Evolutionary conservation across 2,329 filamentous ascomycete genomes (phyloP), one percentile per base, ranked within the genome.

Genomic region (Hymenoscyphus linearis): DNA sequence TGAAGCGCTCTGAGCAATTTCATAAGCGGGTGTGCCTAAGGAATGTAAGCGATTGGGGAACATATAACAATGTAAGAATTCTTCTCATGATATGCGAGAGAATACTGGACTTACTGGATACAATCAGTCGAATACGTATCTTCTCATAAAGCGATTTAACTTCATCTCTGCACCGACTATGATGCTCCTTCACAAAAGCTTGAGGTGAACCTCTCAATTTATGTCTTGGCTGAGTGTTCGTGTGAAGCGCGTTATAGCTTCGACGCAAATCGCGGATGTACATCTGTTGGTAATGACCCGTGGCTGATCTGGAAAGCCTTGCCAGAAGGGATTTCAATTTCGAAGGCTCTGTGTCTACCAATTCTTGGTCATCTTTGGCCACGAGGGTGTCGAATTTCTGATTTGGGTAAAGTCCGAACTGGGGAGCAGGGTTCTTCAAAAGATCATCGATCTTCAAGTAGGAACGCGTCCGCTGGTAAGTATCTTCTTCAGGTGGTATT

Each of bases 1-100:
- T 10, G 44, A 57, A 7, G 60, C 59, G 69, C 36, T 37, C 1
- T 2, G 73, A 52, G 65, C 71, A 52, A 69, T 67, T 54, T 26
- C n/a, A 25, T 18, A 26, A 18, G 4, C 3, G 2, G 44, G 44
- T 50, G 2, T 50, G 9, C n/a, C 44, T 26, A 18, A 6, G 7
- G n/a, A 25, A 12, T 10, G n/a, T 22, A 4, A 22, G n/a, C n/a
- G 18, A 22, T 26, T 4, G 3, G 10, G n/a, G 3, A 26, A 22
- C 22, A 26, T 14, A 22, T 50, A 12, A 22, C 2, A 16, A 50
- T 2, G 7, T 50, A 22, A 22, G 9, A 10, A n/a, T 22, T 50
- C 9, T 10, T 7, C 3, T 22, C 44, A 22, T 3, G 44, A 26
- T 50, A 22, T 44, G 37, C 3, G 37, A 44, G 4, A 50, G 10